Conservation (phyloP, 2,329 filamentous ascomycete genomes). For the Ascochyta koolunga region DNA sequence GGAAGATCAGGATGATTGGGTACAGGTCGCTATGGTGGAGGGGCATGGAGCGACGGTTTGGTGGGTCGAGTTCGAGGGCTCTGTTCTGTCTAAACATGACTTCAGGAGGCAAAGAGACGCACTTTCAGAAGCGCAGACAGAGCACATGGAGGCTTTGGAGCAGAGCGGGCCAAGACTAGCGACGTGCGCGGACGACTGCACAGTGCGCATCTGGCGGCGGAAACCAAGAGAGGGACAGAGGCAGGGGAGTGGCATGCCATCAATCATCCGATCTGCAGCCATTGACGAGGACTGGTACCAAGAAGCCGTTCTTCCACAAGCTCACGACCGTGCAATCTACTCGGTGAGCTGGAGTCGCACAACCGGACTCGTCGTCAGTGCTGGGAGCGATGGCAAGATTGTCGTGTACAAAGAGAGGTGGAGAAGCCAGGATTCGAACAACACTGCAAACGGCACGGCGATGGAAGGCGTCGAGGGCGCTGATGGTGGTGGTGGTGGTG, state of each 20-base stretch:
- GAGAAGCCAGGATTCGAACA: conserved; percentile 31
- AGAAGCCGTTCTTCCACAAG: conserved; percentile 73
- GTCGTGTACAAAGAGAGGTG: conserved; percentile 31
- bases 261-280: conserved; percentile 76
- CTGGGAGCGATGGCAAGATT: conserved; percentile 71
- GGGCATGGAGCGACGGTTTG: conserved; percentile 89
- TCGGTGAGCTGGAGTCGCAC: conserved; percentile 80
- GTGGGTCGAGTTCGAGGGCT: conserved; percentile 73
- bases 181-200: conserved; percentile 85
- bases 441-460: conserved; percentile 22
- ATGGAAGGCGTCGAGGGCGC: conserved; percentile 24
- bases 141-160: conserved; percentile 47
- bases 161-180: conserved; percentile 66
- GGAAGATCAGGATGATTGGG: conserved; percentile 94
- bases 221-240: conserved; percentile 57
- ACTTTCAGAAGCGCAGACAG: conserved; percentile 40
- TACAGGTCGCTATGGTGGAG: conserved; percentile 79
- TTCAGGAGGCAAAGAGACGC: conserved; percentile 32
- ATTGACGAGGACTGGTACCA: conserved; percentile 85
- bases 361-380: conserved; percentile 81
- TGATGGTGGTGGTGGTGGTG: too few relatives aligned
- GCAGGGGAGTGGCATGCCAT: conserved; percentile 72
- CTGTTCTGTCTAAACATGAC: conserved; percentile 41
- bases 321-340: conserved; percentile 83
- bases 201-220: conserved; percentile 79